Evolutionary conservation across 1,139 yeast species (phyloP), one percentile per base, ranked within the genome.

Genomic region (Candida tropicalis): DNA sequence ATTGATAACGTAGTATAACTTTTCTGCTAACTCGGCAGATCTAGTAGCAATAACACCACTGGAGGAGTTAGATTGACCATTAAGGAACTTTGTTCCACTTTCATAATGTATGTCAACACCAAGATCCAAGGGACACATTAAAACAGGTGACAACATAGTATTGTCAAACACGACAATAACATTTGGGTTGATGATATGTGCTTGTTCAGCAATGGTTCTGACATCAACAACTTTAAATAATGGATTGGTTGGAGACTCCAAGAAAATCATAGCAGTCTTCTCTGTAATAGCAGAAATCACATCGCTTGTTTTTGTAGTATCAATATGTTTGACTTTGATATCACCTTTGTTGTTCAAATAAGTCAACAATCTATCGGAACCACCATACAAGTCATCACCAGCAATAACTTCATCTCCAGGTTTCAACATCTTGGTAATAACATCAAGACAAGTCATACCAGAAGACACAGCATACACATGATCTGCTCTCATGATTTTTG

Each of bases 161-260:
- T 91, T 90, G 66, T 90, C 97, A 50, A 90, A 91, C 9, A 88
- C 96, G 28, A 89, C 88, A 35, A 86, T 62, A 39, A 87, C 74
- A 37, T 82, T 75, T 12, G 95, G 90, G 57, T 79, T 85, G 35
- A 75, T 73, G 37, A 66, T 61, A 59, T 88, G 95, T 26, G 91
- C 93, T 50, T 79, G 72, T 35, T 70, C 68, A 28, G 90, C 69
- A 45, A 89, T 82, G 25, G 79, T 65, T 47, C 78, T 81, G 41
- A 90, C 81, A 61, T 91, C 96, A 43, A 88, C 84, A 48, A 90
- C 88, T 65, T 89, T 87, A 63, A 89, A 87, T 54, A 90, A 76
- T 17, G 97, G 97, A 63, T 90, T 90, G 4, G 97, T 90, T 35
- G 97, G 97, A 33, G 89, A 80, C 67, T 90, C 97, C 53, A 91